These are phyloP conservation scores for Ophiorrhiza pumila DNA, from an alignment of 257 asterid genomes.

Conservation along the genomic window DNA sequence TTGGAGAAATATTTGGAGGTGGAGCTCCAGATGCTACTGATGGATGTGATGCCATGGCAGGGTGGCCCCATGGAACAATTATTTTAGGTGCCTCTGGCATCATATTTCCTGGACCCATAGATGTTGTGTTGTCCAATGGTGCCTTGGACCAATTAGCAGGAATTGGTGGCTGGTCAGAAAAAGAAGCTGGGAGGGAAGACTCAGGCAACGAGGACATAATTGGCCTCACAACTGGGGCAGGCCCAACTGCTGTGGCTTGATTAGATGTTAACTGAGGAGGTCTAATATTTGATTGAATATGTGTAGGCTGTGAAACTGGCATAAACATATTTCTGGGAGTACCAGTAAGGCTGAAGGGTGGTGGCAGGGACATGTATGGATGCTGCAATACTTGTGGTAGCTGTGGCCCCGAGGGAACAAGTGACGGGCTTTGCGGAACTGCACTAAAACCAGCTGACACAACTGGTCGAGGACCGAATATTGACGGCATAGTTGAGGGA, in stretches of 20 bases:
- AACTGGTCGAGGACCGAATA: conserved; percentile 44
- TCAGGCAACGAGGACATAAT: conserved; percentile 34
- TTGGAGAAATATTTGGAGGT: conserved; percentile 26
- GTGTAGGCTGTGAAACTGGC: conserved; percentile 29
- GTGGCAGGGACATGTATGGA: conserved; percentile 38
- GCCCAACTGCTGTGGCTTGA: conserved; percentile 29
- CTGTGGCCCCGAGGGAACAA: conserved; percentile 37
- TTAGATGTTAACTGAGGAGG: conserved; percentile 18
- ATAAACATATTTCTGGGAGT: conserved; percentile 41
- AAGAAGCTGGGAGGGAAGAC: conserved; percentile 6
- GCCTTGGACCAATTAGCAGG: conserved; percentile 39
- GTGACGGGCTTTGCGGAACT: conserved; percentile 43
- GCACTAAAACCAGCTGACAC: conserved; percentile 45
- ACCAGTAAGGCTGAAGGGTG: conserved; percentile 38
- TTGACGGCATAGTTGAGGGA: conserved; percentile 39
- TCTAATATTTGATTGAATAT: conserved; percentile 24
- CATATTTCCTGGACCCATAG: conserved; percentile 34
- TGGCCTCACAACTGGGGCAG: conserved; percentile 34
- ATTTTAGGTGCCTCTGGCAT: conserved; percentile 21
- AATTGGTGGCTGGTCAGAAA: conserved; percentile 19
- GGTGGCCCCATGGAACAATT: conserved; percentile 20
- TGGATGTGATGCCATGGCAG: conserved; percentile 34
- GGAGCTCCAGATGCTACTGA: conserved; percentile 27
- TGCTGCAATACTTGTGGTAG: conserved; percentile 34
- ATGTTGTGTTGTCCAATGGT: conserved; percentile 29